phyloP scores from a whole-genome alignment of 2,329 filamentous ascomycete species.

The Hypoxylon sp. region DNA sequence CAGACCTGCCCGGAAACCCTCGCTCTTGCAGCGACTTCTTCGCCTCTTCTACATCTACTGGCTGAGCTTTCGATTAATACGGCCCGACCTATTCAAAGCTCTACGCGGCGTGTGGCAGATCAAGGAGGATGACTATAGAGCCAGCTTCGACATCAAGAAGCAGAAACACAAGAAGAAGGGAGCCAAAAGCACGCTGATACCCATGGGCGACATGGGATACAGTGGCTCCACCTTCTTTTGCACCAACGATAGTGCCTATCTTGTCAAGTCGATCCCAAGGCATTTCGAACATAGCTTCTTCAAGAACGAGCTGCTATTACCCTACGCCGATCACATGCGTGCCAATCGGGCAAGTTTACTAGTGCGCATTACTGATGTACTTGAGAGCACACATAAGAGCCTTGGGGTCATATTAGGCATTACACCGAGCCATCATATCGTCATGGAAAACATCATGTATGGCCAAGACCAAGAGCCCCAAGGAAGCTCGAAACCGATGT shows the following conservation, averaged over 20 bases:
- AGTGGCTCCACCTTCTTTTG: slow-evolving; percentile 83
- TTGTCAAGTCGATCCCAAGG: slow-evolving; percentile 80
- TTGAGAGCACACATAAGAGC: slow-evolving; percentile 68
- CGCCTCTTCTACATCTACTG: slow-evolving; percentile 58
- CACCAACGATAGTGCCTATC: slow-evolving; percentile 75
- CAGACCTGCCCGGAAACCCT: slow-evolving; percentile 48
- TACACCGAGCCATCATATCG: slow-evolving; percentile 79
- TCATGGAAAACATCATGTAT: slow-evolving; percentile 83
- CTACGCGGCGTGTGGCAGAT: slow-evolving; percentile 63
- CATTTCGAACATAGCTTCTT: slow-evolving; percentile 81
- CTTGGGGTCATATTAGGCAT: slow-evolving; percentile 72
- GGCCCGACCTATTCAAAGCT: slow-evolving; percentile 62
- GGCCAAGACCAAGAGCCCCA: slow-evolving; percentile 66
- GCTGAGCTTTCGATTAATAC: slow-evolving; percentile 52
- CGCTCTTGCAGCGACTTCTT: slow-evolving; percentile 61
- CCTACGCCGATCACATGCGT: slow-evolving; percentile 76
- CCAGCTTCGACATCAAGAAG: slow-evolving; percentile 64
- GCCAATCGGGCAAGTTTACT: slow-evolving; percentile 72
- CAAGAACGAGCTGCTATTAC: slow-evolving; percentile 73
- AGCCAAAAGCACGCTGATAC: slow-evolving; percentile 59
- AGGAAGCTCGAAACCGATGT: slow-evolving; percentile 59
- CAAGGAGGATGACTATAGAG: slow-evolving; percentile 67
- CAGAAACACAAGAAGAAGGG: slow-evolving; percentile 55
- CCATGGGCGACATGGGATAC: slow-evolving; percentile 79
- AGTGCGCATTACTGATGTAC: slow-evolving; percentile 79